Percentiles rank a stretch among this genome's conserved stretches.
phyloP scores from a whole-genome alignment of 108 stramenopile species.

The Skeletonema costatum region DNA sequence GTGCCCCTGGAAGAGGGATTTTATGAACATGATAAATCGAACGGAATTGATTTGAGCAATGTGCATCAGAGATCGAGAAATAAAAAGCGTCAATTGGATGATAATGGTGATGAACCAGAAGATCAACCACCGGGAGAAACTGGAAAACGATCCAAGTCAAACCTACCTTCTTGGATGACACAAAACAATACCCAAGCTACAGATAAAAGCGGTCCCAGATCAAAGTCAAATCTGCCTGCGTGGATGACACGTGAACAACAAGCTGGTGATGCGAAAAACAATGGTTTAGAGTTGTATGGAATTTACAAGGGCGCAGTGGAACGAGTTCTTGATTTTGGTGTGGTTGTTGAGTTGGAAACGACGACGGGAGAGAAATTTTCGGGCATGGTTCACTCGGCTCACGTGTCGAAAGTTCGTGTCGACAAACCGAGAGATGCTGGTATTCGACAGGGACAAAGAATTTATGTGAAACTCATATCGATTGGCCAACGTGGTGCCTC shows the following conservation, averaged over 20 bases:
- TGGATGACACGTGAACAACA: slow-evolving; percentile 80
- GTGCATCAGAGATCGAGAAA: slow-evolving; percentile 30
- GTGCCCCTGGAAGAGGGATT: slow-evolving; percentile 86
- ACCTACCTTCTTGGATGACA: slow-evolving; percentile 92
- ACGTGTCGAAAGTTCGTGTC: slow-evolving; percentile 63
- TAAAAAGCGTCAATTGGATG: slow-evolving; percentile 40
- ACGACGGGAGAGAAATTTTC: slow-evolving; percentile 40
- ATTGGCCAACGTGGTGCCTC: slow-evolving; percentile 48
- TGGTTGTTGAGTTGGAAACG: slow-evolving; percentile 77
- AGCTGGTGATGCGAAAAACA: slow-evolving; percentile 30
- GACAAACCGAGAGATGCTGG: slow-evolving; percentile 59
- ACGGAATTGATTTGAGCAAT: slow-evolving; percentile 23
- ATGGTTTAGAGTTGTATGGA: slow-evolving; percentile 58
- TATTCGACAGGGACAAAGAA: slow-evolving; percentile 71
- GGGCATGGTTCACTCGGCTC: slow-evolving; percentile 90
- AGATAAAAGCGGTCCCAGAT: slow-evolving; percentile 47
- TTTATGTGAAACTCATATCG: slow-evolving; percentile 93
- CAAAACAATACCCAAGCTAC: slow-evolving; percentile 13
- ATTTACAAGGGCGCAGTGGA: slow-evolving; percentile 86
- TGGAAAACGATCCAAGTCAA: slow-evolving; percentile 48
- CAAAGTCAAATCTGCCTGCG: slow-evolving; percentile 78
- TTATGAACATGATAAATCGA: slow-evolving; percentile 62
- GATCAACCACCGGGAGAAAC: slow-evolving; percentile 10
- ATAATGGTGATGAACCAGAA: slow-evolving; percentile 5
- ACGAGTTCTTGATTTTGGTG: slow-evolving; percentile 92